Base-by-base conservation (phyloP, 2,329 filamentous ascomycete species). In the Aureobasidium pullulans region DNA sequence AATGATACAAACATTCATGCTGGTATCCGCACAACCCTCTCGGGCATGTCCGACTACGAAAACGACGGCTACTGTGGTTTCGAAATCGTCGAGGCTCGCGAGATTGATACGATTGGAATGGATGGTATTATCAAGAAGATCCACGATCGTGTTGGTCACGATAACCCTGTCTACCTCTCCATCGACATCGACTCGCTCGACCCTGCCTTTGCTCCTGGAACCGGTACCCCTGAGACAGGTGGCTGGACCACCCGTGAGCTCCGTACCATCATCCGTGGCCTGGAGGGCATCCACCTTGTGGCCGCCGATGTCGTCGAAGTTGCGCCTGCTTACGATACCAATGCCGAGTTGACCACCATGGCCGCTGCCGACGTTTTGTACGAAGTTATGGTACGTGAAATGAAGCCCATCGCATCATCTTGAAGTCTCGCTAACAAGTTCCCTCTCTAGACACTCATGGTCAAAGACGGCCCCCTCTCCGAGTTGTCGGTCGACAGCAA, bases 161-260 rank as follows among this genome's bases (percentile, higher is more conserved):
- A 80, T 57, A 85, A 84, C 62, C 89, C 89, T 0, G 88, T 94
- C 0, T 95, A 95, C 69, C 75, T 95, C 34, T 89, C 84, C 6
- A 86, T 95, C 48, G 91, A 96, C 69, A 96, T 96, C 66, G 90
- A 96, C 69, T 91, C 89, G 0, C 78, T 96, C 3, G 90, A 96
- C 70, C 90, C 91, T 7, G 89, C 89, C 5, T 93, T 89, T 65
- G 87, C 87, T 0, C 87, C 87, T 11, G 87, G 85, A 0, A 90
- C 87, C 0, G 87, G 87, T 8, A 90, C 87, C 0, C 87, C 87
- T 1, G 87, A 90, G 76, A 89, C 87, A 0, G 87, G 87, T 9
- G 87, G 87, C 2, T 90, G 87, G 87, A 84, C 83, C 1, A 90
- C 87, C 0, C 76, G 87, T 34, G 87, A 90, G 76, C 76, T 90